These are phyloP conservation scores for Fusarium sp. DNA, from an alignment of 2,329 filamentous ascomycete genomes.

Conservation along the genomic window DNA sequence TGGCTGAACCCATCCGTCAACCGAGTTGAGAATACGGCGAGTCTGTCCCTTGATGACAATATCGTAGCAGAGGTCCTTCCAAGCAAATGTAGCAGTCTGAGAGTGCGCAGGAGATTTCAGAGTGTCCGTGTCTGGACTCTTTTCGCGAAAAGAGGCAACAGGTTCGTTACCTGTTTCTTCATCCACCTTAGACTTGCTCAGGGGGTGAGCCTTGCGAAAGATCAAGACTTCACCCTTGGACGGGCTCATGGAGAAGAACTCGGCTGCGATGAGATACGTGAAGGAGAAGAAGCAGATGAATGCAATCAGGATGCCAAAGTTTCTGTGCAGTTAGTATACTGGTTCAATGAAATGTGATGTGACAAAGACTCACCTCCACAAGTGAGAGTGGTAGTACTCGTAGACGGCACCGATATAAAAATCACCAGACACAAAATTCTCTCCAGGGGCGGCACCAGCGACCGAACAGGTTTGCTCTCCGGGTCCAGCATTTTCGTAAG, in stretches of 20 bases:
- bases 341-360: not conserved
- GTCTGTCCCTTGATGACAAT: conserved; percentile 74
- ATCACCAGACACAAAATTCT: conserved; percentile 22
- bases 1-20: conserved; percentile 80
- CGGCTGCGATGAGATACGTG: conserved; percentile 17
- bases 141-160: not conserved
- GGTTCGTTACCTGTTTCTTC: not conserved
- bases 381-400: conserved; percentile 66
- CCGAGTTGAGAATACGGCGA: conserved; percentile 73
- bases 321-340: conserved; percentile 21
- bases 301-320: conserved; percentile 30
- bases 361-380: conserved; percentile 57
- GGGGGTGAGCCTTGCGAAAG: conserved; percentile 71
- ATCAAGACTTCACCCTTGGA: conserved; percentile 36
- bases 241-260: conserved; percentile 13
- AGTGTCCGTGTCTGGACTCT: not conserved
- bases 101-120: not conserved
- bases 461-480: conserved; percentile 10
- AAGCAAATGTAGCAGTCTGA: conserved; percentile 66
- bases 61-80: conserved; percentile 78
- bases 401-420: conserved; percentile 29
- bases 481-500: not conserved
- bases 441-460: conserved; percentile 24
- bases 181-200: conserved; percentile 51
- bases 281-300: conserved; percentile 30